These are phyloP conservation scores for Coniochaeta ligniaria DNA, from an alignment of 2,329 filamentous ascomycete species.

Conservation along the genomic window DNA sequence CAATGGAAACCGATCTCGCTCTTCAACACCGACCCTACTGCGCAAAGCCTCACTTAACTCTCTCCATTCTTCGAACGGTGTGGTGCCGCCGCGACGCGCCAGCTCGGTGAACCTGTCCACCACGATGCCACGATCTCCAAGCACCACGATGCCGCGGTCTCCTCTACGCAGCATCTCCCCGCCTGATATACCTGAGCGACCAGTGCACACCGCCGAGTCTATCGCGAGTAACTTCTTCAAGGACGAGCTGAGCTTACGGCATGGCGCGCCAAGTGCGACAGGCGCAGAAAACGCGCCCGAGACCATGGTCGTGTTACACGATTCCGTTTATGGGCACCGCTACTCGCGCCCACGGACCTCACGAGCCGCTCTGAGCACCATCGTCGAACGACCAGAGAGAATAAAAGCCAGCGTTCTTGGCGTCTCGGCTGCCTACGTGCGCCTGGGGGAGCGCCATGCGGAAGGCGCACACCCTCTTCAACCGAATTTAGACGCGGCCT, in stretches of 20 bases:
- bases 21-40: slow-evolving; percentile 42
- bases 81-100: slow-evolving; percentile 37
- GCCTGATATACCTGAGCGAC: slow-evolving; percentile 22
- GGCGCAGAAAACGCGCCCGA: slow-evolving; percentile 38
- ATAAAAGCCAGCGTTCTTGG: slow-evolving; percentile 79
- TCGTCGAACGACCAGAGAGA: slow-evolving; percentile 90
- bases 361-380: slow-evolving; percentile 63
- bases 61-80: slow-evolving; percentile 36
- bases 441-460: slow-evolving; percentile 73
- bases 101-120: slow-evolving; percentile 33
- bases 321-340: slow-evolving; percentile 90
- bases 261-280: slow-evolving; percentile 23
- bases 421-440: slow-evolving; percentile 79
- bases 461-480: slow-evolving; percentile 63
- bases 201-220: slow-evolving; percentile 38
- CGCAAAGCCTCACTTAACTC: slow-evolving; percentile 53
- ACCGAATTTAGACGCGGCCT: slow-evolving; percentile 48
- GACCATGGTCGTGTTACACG: slow-evolving; percentile 80
- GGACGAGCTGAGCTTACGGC: slow-evolving; percentile 60
- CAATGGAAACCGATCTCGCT: slow-evolving; percentile 32
- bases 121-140: slow-evolving; percentile 29
- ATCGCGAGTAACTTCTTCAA: slow-evolving; percentile 64
- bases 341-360: slow-evolving; percentile 78
- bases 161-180: slow-evolving; percentile 25
- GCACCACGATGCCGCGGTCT: slow-evolving; percentile 20